Base-by-base conservation (phyloP, 208 protist species). In the Crithidia bombi region DNA sequence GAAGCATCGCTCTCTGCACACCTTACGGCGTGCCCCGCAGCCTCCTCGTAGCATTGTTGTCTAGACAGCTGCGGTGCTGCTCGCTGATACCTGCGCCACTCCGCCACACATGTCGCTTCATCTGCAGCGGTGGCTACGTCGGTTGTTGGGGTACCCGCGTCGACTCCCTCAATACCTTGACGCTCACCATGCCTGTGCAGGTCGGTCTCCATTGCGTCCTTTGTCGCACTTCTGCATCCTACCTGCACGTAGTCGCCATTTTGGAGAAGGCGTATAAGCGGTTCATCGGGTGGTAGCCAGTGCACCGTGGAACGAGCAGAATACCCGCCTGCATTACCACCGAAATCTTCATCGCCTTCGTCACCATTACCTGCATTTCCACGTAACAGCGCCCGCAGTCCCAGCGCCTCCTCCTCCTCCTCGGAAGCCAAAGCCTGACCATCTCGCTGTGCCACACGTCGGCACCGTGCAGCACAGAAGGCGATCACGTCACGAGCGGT, bases 191-290 rank as follows among this genome's bases (percentile, higher is more conserved):
- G n/a, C n/a, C n/a, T n/a, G n/a, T n/a, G n/a, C n/a, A n/a, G n/a
- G n/a, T 61, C n/a, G 9, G 35, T 44, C 51, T 17, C 36, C 38
- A 43, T 52, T 15, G 39, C 26, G 10, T 6, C 38, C 3, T 23
- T 43, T 43, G 33, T 19, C 25, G 39, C n/a, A 26, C 17, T 1
- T 17, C 39, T 19, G 19, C 17, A 19, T 0, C 30, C 12, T 6
- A 46, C 43, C 23, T 65, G 58, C 58, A 65, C 58, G 43, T 52
- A 39, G 58, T 36, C 58, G 43, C 43, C 58, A 28, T 43, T 39
- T 7, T 23, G 36, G 5, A 65, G 26, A 19, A 41, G 38, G 6
- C 17, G 15, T 26, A 51, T 41, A 10, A 65, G 58, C 3, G 58
- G 58, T 26, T 15, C 19, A 49, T 36, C n/a, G 25, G n/a, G 21